phyloP scores from a whole-genome alignment of 257 asterid genomes.

The Fraxinus excelsior region DNA sequence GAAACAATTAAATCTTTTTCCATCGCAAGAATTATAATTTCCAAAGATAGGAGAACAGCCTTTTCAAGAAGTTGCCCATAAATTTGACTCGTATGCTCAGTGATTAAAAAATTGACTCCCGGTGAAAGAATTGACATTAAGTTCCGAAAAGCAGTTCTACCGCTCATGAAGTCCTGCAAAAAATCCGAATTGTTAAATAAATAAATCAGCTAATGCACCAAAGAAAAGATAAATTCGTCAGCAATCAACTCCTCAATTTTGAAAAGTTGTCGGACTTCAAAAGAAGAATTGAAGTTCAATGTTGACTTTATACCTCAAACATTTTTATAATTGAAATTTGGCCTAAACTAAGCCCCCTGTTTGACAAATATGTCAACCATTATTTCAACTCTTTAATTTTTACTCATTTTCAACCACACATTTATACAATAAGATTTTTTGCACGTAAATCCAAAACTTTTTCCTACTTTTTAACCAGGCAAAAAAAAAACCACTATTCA shows the following conservation, averaged over 20 bases:
- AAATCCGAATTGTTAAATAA: slow-evolving; percentile 26
- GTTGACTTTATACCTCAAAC: background rate
- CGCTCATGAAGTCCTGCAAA: slow-evolving; percentile 95
- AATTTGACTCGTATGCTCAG: slow-evolving; percentile 70
- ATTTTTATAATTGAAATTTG: background rate
- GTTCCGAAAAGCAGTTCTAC: slow-evolving; percentile 81
- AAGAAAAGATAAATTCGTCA: background rate
- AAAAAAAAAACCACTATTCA: too few species aligned
- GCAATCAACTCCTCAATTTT: slow-evolving; percentile 18
- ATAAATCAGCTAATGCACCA: slow-evolving; percentile 5
- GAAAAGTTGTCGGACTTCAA: slow-evolving; percentile 7
- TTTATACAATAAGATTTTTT: too few species aligned
- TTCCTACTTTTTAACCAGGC: too few species aligned
- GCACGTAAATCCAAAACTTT: too few species aligned
- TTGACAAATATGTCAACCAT: too few species aligned
- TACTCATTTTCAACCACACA: too few species aligned
- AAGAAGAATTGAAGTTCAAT: background rate
- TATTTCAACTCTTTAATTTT: too few species aligned
- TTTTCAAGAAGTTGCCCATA: slow-evolving; percentile 81
- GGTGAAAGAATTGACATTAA: slow-evolving; percentile 74
- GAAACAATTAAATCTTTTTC: slow-evolving; percentile 77
- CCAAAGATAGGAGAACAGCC: slow-evolving; percentile 80
- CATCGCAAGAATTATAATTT: slow-evolving; percentile 74
- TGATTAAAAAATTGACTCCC: slow-evolving; percentile 71
- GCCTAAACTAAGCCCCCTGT: background rate